Evolutionary conservation across 2,329 filamentous ascomycete genomes (phyloP), one percentile per base, ranked within the genome.

Genomic region (Sporothrix mexicana): DNA sequence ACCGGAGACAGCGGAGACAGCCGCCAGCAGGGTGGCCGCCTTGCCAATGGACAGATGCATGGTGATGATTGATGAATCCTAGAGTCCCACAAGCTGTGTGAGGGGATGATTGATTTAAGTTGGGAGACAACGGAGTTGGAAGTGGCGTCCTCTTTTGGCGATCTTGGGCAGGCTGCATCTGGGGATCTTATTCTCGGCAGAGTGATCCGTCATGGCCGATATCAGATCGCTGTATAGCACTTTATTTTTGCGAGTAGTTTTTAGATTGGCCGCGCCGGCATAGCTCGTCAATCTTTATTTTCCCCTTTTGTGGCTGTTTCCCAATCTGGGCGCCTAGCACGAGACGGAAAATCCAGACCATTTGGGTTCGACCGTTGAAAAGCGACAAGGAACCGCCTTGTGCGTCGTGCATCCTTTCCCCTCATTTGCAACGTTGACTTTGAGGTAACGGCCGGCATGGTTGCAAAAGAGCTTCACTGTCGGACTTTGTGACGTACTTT

Each of bases 381-480:
- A n/a, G n/a, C n/a, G n/a, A n/a, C n/a, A 43, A 3, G 36, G 8
- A 8, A 43, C 30, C 0, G 7, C 20, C 17, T 10, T 17, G 36
- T 41, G 20, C 41, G 20, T 2, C 10, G 45, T 47, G 45, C 12
- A 47, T 47, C 12, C 45, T 20, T n/a, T 20, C 64, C 59, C 64
- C 45, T 53, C 64, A 36, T 68, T 36, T 68, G 64, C 64, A 68
- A 69, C 51, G 67, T 57, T 69, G 49, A 69, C 30, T 51, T n/a
- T 8, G 43, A n/a, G 15, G 23, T 53, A 7, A 36, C 7, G 41
- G 41, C 15, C n/a, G n/a, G 20, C 59, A 43, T 36, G 30, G 30
- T 36, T 36, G 30, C 30, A 36, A 36, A 36, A 36, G 4, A 36
- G 30, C 30, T 36, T 36, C 30, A 6, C 7, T 36, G 30, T 36